phyloP scores from a whole-genome alignment of 1,284 basidiomycete species.

The Porodaedalea pini region DNA sequence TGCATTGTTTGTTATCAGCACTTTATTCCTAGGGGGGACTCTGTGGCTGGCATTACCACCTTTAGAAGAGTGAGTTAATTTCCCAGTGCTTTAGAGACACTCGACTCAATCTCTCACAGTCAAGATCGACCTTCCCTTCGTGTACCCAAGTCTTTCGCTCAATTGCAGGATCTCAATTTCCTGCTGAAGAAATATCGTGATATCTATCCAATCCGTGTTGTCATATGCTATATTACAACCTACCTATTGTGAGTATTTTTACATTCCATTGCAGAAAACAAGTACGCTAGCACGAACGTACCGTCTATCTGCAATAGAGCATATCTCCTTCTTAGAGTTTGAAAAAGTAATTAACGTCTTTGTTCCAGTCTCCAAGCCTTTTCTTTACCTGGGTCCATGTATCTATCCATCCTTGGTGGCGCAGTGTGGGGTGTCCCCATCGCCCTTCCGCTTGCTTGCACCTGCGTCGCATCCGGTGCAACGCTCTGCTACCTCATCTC shows the following conservation, averaged over 20 bases:
- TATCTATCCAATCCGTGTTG: constrained; percentile 76
- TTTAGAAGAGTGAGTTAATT: constrained; percentile 63
- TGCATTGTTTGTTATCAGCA: constrained; percentile 69
- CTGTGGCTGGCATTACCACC: constrained; percentile 79
- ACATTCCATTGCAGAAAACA: background rate
- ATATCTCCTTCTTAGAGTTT: background rate
- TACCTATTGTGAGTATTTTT: constrained; percentile 79
- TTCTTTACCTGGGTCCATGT: constrained; percentile 96
- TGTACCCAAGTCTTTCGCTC: constrained; percentile 79
- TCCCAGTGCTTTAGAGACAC: background rate
- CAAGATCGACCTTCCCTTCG: constrained; percentile 70
- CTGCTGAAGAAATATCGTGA: constrained; percentile 87
- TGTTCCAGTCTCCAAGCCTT: constrained; percentile 85
- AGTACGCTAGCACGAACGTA: too few relatives aligned
- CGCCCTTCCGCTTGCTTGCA: constrained; percentile 88
- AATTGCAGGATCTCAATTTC: constrained; percentile 76
- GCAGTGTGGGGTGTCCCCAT: constrained; percentile 93
- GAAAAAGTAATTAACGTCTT: constrained; percentile 2
- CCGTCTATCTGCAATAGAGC: too few relatives aligned
- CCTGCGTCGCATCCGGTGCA: constrained; percentile 88
- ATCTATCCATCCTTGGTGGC: constrained; percentile 93
- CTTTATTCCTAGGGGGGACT: constrained; percentile 64
- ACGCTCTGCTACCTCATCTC: constrained; percentile 92
- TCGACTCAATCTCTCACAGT: constrained; percentile 35
- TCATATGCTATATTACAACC: constrained; percentile 80